Conservation (phyloP, 768 basidiomycete species). For the Auricularia cornea region DNA sequence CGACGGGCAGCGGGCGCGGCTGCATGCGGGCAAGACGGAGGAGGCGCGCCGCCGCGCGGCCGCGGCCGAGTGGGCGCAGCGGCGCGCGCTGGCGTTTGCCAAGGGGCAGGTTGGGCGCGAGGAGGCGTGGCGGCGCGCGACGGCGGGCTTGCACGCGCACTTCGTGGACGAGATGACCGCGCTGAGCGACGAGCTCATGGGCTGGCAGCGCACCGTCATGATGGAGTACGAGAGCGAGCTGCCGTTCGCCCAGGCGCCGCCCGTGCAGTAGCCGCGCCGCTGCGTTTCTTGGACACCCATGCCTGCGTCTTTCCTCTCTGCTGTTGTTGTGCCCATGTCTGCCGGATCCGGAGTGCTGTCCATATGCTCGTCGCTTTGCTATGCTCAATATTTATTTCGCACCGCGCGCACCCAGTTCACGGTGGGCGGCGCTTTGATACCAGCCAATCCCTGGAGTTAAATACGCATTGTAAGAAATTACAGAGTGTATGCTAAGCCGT, state of each 20-base stretch:
- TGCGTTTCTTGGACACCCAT: neutral
- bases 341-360: neutral
- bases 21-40: neutral
- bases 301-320: neutral
- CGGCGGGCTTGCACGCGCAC: neutral
- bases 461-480: too few species aligned
- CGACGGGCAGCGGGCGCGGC: neutral
- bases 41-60: neutral
- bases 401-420: neutral
- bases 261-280: neutral
- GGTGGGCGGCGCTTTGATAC: too few species aligned
- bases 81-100: neutral
- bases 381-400: neutral
- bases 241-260: neutral
- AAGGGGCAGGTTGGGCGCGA: neutral
- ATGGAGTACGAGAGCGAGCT: neutral
- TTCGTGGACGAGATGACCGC: neutral
- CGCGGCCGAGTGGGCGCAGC: neutral
- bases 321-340: too few species aligned
- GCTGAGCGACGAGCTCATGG: neutral
- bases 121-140: neutral
- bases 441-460: too few species aligned
- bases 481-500: too few species aligned
- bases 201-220: neutral
- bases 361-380: neutral